A percentile compares a stretch with the other conserved stretches of the same genome.
Evolutionary conservation across 2,329 filamentous ascomycete species (phyloP).

Genomic region (Tothia fuscella): DNA sequence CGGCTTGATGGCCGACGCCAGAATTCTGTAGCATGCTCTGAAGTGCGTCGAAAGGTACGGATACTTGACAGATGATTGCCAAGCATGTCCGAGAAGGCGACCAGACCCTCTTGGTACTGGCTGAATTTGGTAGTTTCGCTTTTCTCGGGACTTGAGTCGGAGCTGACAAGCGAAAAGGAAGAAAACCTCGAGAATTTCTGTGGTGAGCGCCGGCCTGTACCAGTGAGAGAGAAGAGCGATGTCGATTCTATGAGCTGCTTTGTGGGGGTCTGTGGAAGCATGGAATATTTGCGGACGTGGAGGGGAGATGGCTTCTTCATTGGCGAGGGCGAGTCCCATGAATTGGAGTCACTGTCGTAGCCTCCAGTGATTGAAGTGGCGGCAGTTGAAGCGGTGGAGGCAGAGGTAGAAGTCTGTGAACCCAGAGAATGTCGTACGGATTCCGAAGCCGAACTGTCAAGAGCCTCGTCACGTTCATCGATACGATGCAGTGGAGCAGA

Average conservation of each 20-base stretch:
- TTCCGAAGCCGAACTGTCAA: not conserved
- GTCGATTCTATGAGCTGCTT: not conserved
- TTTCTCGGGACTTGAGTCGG: not conserved
- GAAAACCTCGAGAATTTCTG: not conserved
- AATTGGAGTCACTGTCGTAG: not conserved
- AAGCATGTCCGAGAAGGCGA: slow-evolving; percentile 6
- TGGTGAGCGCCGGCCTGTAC: not conserved
- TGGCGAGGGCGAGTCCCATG: not conserved
- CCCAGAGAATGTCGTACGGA: slow-evolving; percentile 2
- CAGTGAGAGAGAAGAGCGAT: slow-evolving; percentile 4
- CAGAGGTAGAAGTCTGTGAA: not conserved
- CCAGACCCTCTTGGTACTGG: not conserved
- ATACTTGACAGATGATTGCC: slow-evolving; percentile 5
- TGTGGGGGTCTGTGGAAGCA: slow-evolving; percentile 5
- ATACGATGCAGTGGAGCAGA: not conserved
- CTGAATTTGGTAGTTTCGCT: not conserved
- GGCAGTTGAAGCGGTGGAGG: slow-evolving; percentile 1
- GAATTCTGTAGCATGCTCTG: not conserved
- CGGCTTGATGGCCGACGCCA: not conserved
- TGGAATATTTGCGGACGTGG: slow-evolving; percentile 6
- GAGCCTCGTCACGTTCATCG: not conserved
- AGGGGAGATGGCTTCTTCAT: slow-evolving; percentile 4
- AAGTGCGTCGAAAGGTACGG: not conserved
- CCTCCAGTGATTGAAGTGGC: slow-evolving; percentile 4
- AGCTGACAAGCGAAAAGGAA: not conserved